phyloP scores from a whole-genome alignment of 495 filamentous ascomycete species.

The Penicillium cosmopolitanum region DNA sequence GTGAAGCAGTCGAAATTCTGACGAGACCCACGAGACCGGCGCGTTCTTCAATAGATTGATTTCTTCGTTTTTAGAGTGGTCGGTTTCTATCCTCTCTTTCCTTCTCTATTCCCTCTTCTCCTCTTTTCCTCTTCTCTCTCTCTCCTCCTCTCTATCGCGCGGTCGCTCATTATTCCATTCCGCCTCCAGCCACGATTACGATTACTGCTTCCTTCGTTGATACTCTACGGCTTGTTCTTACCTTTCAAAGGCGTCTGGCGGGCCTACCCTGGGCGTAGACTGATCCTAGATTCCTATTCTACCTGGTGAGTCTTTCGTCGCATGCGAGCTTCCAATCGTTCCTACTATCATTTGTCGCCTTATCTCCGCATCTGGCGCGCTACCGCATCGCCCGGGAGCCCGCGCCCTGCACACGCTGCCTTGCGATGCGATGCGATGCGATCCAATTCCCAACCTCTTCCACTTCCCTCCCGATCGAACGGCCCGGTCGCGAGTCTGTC shows the following conservation, averaged over 20 bases:
- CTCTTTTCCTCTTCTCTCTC: not conserved
- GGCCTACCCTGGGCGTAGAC: slow-evolving; percentile 10
- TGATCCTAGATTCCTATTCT: slow-evolving; percentile 13
- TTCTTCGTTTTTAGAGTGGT: slow-evolving; percentile 9
- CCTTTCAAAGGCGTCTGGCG: slow-evolving; percentile 16
- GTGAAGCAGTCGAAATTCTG: slow-evolving; percentile 19
- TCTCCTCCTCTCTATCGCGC: not conserved
- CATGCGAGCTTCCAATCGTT: not conserved
- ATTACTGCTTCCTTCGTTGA: slow-evolving; percentile 17
- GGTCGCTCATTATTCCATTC: not conserved
- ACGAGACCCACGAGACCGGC: slow-evolving; percentile 35
- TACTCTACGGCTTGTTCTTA: slow-evolving; percentile 3
- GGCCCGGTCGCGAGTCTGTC: not conserved
- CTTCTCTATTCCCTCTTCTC: not conserved
- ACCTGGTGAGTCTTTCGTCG: slow-evolving; percentile 9
- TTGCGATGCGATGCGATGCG: not conserved
- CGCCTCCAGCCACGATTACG: slow-evolving; percentile 28
- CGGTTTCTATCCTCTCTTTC: not conserved
- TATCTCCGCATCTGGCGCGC: slow-evolving; percentile 1
- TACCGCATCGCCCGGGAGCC: no score
- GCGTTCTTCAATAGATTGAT: slow-evolving; percentile 26
- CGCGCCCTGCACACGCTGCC: not conserved
- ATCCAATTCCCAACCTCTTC: not conserved
- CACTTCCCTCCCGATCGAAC: not conserved
- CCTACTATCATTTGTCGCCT: not conserved